phyloP scores from a whole-genome alignment of 2,329 filamentous ascomycete species.

The Sclerotinia trifoliorum region DNA sequence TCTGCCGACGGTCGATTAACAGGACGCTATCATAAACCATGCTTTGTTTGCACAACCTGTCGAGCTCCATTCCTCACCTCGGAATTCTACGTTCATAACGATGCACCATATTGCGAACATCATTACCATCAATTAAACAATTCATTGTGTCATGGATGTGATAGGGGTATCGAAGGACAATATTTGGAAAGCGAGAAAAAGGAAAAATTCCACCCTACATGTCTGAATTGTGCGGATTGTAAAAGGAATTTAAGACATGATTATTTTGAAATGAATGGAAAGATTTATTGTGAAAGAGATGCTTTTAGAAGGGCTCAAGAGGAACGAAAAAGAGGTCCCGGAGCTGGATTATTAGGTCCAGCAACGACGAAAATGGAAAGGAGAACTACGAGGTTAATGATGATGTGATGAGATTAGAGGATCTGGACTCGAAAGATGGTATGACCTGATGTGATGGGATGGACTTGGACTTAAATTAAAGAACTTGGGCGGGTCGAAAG shows the following conservation, averaged over 20 bases:
- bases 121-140: conserved; percentile 93
- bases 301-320: conserved; percentile 49
- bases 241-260: conserved; percentile 71
- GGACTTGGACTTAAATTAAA: too few relatives aligned
- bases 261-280: conserved; percentile 85
- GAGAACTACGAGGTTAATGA: conserved; percentile 51
- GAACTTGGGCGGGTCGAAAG: too few relatives aligned
- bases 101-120: conserved; percentile 84
- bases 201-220: conserved; percentile 82
- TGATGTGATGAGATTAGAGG: conserved; percentile 41
- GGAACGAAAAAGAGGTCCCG: background rate
- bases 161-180: conserved; percentile 85
- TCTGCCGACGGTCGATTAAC: conserved; percentile 89
- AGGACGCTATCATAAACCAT: conserved; percentile 91
- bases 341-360: conserved; percentile 27
- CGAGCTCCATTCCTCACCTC: conserved; percentile 76
- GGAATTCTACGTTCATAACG: conserved; percentile 87
- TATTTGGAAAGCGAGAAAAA: conserved; percentile 79
- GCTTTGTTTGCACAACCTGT: conserved; percentile 89
- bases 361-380: conserved; percentile 44
- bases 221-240: conserved; percentile 83
- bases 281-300: conserved; percentile 83
- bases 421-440: background rate
- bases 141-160: conserved; percentile 77
- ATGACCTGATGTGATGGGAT: background rate